Evolutionary conservation across 352 stramenopile genomes (phyloP).

Genomic region (Pythium grandisporangium): DNA sequence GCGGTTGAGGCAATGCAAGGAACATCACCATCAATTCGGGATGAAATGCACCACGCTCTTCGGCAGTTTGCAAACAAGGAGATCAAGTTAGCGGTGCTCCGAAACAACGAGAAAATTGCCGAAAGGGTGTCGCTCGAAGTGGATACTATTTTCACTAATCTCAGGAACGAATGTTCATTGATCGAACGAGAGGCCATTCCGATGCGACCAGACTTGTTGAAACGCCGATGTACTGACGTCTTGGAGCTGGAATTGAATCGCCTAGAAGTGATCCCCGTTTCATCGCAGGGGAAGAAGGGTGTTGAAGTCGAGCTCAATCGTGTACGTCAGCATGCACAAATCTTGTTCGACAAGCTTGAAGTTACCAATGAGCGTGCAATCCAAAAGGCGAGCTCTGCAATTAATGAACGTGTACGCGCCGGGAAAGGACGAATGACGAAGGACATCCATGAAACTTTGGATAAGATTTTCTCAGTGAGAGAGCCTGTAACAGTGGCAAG

Average conservation of each 20-base stretch:
- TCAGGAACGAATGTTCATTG: conserved; percentile 39
- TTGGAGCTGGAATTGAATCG: conserved; percentile 33
- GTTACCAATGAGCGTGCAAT: conserved; percentile 67
- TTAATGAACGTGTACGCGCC: conserved; percentile 40
- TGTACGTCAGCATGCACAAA: conserved; percentile 40
- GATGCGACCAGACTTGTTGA: conserved; percentile 42
- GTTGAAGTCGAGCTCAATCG: conserved; percentile 47
- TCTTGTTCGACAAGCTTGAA: conserved; percentile 68
- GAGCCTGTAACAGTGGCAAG: conserved; percentile 42
- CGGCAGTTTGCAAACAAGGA: conserved; percentile 48
- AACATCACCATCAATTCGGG: conserved; percentile 35
- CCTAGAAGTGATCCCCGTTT: conserved; percentile 37
- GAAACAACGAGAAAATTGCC: conserved; percentile 61
- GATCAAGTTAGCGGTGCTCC: conserved; percentile 54
- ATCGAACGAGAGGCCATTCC: conserved; percentile 55
- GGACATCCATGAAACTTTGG: conserved; percentile 46
- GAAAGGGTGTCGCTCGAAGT: conserved; percentile 39
- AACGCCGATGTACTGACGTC: conserved; percentile 37
- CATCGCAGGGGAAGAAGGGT: conserved; percentile 29
- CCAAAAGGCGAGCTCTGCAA: conserved; percentile 33
- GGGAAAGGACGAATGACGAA: conserved; percentile 55
- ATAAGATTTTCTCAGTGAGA: conserved; percentile 43
- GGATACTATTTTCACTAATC: conserved; percentile 36
- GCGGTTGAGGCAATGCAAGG: conserved; percentile 38
- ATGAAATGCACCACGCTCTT: conserved; percentile 52